Base-by-base conservation (phyloP, 495 filamentous ascomycete species). In the Halenospora varia region DNA sequence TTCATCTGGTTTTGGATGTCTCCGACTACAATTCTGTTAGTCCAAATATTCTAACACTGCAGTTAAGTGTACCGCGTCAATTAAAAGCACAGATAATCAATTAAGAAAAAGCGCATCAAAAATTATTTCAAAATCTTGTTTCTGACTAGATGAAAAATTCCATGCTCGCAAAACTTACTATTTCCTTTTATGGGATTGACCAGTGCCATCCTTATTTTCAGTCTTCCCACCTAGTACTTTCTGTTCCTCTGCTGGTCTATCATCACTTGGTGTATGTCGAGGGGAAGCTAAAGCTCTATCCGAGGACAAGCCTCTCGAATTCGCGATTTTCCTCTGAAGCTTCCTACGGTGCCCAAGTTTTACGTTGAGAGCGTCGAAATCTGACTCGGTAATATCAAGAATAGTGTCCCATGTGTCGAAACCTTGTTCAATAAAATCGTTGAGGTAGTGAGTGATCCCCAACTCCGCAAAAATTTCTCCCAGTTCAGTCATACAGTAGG, bases 391-490 rank as follows among this genome's bases (percentile, higher is more conserved):
- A 47, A 92, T 89, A 52, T 91, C 88, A 51, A 88, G 71, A 44
- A 91, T 79, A 3, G 86, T 88, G 35, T 90, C 86, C 88, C 88
- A 92, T 39, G 82, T 83, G 69, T 92, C 88, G 64, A 92, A 92
- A 18, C 88, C 88, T 66, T 90, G 87, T 17, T 85, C 82, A 23
- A 88, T 66, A 61, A 92, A 87, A 58, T 68, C 67, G 53, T 85
- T 76, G 54, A 88, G 77, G 68, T 92, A 92, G 67, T 89, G 83
- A 68, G 76, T 74, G 66, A 92, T 80, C 61, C 87, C 88, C 69
- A 91, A 73, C 75, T 86, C 86, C 68, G 79, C 80, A 66, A 92
- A 78, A 41, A 83, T 77, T 6, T 70, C 68, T 57, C 70, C 77
- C 63, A 91, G 73, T 61, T 80, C 76, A 64, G 71, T 78, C 82